Conservation (phyloP, 225 moss, liverwort and hornwort species). For the Physcomitrium patens region DNA sequence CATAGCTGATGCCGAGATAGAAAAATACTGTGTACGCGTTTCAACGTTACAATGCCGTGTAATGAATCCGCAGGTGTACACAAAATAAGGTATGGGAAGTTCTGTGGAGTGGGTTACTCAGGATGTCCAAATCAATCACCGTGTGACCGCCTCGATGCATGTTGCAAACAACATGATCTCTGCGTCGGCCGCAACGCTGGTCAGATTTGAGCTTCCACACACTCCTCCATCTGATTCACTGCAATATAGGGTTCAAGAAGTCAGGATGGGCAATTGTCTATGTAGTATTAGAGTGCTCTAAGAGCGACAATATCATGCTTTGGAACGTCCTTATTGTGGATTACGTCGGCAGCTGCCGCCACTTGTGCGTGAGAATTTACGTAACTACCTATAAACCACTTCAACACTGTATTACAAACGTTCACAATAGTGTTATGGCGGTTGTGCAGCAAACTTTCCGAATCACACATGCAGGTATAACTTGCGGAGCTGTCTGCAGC, state of each 20-base stretch:
- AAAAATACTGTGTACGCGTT: conserved; percentile 2
- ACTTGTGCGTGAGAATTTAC: too few species aligned
- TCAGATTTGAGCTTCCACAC: conserved; percentile 2
- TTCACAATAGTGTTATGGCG: conserved; percentile 1
- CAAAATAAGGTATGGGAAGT: conserved; percentile 39
- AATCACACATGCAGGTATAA: conserved; percentile 35
- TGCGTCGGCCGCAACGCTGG: conserved; percentile 37
- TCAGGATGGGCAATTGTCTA: background rate
- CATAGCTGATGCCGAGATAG: background rate
- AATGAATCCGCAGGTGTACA: conserved; percentile 33
- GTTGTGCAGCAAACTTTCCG: conserved; percentile 35
- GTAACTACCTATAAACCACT: too few species aligned
- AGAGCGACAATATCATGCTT: background rate
- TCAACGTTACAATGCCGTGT: background rate
- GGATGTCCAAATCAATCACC: conserved; percentile 40
- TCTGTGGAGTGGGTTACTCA: conserved; percentile 45
- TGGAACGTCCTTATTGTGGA: background rate
- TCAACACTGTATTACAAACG: background rate
- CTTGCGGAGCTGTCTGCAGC: conserved; percentile 35
- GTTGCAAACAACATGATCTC: conserved; percentile 39
- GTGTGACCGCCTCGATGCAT: conserved; percentile 45
- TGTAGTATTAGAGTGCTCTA: background rate
- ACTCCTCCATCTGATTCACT: background rate
- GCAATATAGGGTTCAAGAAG: background rate
- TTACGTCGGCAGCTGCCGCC: too few species aligned